Conservation (phyloP, 371 early-diverging fungal species). For the Dichotomocladium elegans region DNA sequence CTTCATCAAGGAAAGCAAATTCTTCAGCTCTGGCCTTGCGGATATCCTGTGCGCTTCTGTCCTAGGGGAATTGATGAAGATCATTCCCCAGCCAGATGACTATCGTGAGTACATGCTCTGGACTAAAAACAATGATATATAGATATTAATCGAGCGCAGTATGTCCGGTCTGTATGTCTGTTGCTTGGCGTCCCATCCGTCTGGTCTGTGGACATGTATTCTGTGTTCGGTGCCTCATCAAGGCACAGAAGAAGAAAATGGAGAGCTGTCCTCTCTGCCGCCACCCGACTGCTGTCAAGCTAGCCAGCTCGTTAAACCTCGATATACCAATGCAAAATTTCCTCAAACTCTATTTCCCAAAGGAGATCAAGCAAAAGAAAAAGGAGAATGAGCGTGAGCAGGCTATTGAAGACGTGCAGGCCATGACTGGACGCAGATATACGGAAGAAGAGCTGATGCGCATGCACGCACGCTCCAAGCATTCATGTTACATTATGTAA, state of each 20-base stretch:
- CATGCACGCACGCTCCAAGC: conserved; percentile 19
- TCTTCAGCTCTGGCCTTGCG: conserved; percentile 32
- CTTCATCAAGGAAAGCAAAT: conserved; percentile 15
- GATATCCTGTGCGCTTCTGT: conserved; percentile 35
- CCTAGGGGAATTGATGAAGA: conserved; percentile 41
- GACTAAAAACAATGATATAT: neutral
- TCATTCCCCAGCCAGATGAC: conserved; percentile 78
- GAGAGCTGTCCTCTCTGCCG: conserved; percentile 73
- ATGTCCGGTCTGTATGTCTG: conserved; percentile 39
- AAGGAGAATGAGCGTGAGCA: conserved; percentile 64
- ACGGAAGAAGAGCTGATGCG: conserved; percentile 33
- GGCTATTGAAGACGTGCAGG: conserved; percentile 58
- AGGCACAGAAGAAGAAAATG: conserved; percentile 61
- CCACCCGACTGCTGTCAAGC: conserved; percentile 47
- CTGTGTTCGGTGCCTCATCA: conserved; percentile 74
- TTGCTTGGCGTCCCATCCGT: conserved; percentile 76
- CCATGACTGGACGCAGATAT: conserved; percentile 47
- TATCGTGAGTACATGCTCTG: conserved; percentile 42
- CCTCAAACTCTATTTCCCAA: conserved; percentile 68
- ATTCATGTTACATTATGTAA: conserved; percentile 41
- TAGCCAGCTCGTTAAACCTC: conserved; percentile 56
- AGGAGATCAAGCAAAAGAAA: conserved; percentile 67
- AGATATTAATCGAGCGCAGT: conserved; percentile 9
- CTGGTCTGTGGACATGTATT: conserved; percentile 68
- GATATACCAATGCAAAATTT: conserved; percentile 65